Conservation (phyloP, 2,329 filamentous ascomycete species). For the Aspergillus quadricinctus region DNA sequence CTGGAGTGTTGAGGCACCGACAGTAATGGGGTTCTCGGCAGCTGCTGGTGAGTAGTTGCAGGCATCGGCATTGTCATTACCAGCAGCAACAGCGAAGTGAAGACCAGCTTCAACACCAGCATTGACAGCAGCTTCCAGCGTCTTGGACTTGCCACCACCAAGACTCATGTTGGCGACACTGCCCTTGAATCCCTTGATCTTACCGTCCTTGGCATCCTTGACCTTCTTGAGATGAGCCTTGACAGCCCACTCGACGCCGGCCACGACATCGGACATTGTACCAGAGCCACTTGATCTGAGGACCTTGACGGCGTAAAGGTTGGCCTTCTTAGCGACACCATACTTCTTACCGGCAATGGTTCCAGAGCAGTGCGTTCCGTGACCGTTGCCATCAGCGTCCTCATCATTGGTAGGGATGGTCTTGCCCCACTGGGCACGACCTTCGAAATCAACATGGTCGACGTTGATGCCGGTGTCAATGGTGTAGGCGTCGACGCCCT, state of each 20-base stretch:
- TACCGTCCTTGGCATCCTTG: constrained; percentile 74
- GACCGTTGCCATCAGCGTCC: constrained; percentile 92
- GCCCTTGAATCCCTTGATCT: constrained; percentile 97
- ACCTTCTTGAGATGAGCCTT: constrained; percentile 71
- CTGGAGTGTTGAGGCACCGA: constrained; percentile 87
- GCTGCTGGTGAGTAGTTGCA: constrained; percentile 99
- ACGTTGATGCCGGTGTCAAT: constrained; percentile 96
- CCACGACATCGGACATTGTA: constrained; percentile 97
- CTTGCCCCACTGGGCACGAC: constrained; percentile 93
- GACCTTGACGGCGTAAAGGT: constrained; percentile 96
- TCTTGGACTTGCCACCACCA: constrained; percentile 91
- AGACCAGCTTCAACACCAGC: constrained; percentile 87
- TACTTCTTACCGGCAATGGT: constrained; percentile 98
- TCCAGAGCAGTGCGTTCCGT: constrained; percentile 98
- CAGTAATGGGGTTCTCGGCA: constrained; percentile 85
- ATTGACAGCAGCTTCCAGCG: constrained; percentile 88
- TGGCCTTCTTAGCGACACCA: constrained; percentile 98
- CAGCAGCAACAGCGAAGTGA: constrained; percentile 96
- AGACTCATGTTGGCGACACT: constrained; percentile 99
- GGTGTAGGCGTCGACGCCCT: constrained; percentile 97
- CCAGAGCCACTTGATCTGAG: constrained; percentile 95
- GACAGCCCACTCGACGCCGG: constrained; percentile 94
- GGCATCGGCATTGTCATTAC: constrained; percentile 97
- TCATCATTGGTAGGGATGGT: constrained; percentile 82
- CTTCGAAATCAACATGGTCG: constrained; percentile 95